These are phyloP conservation scores for Xylaria arbuscula DNA, from an alignment of 2,329 filamentous ascomycete species.

Conservation along the genomic window DNA sequence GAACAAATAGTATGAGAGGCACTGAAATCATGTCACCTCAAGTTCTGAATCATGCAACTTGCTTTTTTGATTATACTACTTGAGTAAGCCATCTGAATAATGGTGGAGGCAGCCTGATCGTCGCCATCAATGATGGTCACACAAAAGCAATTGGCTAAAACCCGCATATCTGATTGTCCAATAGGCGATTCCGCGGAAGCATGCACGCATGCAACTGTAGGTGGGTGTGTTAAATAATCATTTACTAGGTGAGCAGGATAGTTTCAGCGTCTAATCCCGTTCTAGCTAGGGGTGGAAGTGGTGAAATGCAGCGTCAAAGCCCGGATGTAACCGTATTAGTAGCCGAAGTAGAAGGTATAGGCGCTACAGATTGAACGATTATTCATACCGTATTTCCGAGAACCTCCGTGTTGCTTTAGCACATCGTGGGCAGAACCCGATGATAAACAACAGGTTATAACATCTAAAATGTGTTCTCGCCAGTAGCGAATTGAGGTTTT, in stretches of 20 bases:
- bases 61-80: neutral
- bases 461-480: no score
- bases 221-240: conserved; percentile 3
- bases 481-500: no score
- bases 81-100: conserved; percentile 1
- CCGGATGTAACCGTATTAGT: neutral
- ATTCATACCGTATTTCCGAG: neutral
- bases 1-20: neutral
- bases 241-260: neutral
- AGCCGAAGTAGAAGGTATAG: neutral
- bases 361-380: neutral
- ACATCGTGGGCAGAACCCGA: no score
- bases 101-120: neutral
- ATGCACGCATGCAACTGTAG: neutral
- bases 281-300: neutral
- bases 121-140: neutral
- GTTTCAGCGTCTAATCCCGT: neutral
- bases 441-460: no score
- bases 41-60: neutral
- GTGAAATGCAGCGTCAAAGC: conserved; percentile 2
- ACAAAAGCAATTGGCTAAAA: neutral
- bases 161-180: neutral
- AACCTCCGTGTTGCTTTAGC: no score
- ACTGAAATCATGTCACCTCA: neutral
- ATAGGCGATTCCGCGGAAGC: neutral